Base-by-base conservation (phyloP, 2,329 filamentous ascomycete genomes). In the Xylaria sp. region DNA sequence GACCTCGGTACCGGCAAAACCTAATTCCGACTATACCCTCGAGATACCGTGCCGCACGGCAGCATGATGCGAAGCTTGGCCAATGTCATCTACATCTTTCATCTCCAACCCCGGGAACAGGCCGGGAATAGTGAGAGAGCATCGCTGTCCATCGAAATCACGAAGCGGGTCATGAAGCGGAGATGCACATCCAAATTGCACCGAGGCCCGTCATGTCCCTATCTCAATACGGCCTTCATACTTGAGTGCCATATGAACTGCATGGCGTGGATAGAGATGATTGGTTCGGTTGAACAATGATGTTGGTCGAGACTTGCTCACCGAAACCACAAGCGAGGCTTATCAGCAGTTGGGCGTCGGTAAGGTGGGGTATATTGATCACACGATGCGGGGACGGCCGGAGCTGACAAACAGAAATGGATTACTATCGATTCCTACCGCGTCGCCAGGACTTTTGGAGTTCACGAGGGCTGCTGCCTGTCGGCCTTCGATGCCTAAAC, bases 401-500 rank as follows among this genome's bases (percentile, higher is more conserved):
- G 57, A 18, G 20, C 43, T 57, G 50, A 39, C 62, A 39, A 45
- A 43, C 10, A 30, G 20, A 45, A 28, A 9, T 28, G 43, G 34
- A 39, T 8, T 39, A 18, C 48, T 15, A 6, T 39, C 48, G 50
- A 45, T 41, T 45, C 25, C 20, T 52, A 18, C 43, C 28, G 32
- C 13, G 3, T 23, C 9, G 18, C 25, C 10, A 57, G 48, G 43
- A 6, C 30, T 55, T 53, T 13, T 28, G 34, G 57, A 60, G 48
- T 20, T 30, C 45, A 62, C 52, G 66, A 55, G 58, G 45, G 23
- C 36, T 65, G 66, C 48, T 68, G 66, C 66, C 58, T 68, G 50
- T n/a, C n/a, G 32, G 46, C 6, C 53, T 45, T 60, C 8, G 63
- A 41, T 30, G 63, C 66, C 62, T 62, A 4, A 52, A 4, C 32